phyloP scores from a whole-genome alignment of 495 filamentous ascomycete genomes.

The Ramalina intermedia region DNA sequence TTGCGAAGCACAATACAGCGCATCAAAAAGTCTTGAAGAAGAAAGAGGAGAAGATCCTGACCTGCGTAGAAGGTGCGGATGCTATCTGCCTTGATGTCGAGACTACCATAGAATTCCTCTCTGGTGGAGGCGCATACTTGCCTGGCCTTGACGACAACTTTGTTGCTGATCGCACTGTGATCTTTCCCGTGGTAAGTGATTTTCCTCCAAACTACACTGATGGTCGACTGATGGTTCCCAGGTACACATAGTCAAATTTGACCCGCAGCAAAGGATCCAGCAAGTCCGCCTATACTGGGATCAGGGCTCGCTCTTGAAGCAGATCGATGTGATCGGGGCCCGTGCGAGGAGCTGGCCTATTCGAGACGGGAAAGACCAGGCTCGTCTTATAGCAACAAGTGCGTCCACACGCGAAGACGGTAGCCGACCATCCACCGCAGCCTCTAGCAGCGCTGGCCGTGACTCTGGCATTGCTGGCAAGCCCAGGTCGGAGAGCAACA shows the following conservation, averaged over 20 bases:
- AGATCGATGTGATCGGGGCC: conserved; percentile 83
- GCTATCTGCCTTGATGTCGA: conserved; percentile 64
- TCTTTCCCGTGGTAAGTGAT: conserved; percentile 62
- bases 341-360: conserved; percentile 88
- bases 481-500: conserved; percentile 29
- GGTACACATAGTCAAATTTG: conserved; percentile 85
- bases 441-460: conserved; percentile 18
- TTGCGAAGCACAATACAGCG: conserved; percentile 61
- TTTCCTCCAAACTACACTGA: background rate
- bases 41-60: conserved; percentile 67
- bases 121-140: conserved; percentile 73
- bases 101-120: conserved; percentile 67
- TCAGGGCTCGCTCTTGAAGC: conserved; percentile 81
- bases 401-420: conserved; percentile 14
- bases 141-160: conserved; percentile 92
- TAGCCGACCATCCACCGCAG: conserved; percentile 3
- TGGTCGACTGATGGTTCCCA: conserved; percentile 21
- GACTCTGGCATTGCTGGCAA: conserved; percentile 8
- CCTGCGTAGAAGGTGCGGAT: conserved; percentile 52
- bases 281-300: conserved; percentile 89
- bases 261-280: conserved; percentile 57
- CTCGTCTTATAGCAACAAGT: conserved; percentile 47
- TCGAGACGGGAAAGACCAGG: conserved; percentile 74
- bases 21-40: conserved; percentile 50
- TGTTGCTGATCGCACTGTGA: conserved; percentile 65